These are phyloP conservation scores for Malus domestica DNA, from an alignment of 306 rosid species.

Conservation along the genomic window DNA sequence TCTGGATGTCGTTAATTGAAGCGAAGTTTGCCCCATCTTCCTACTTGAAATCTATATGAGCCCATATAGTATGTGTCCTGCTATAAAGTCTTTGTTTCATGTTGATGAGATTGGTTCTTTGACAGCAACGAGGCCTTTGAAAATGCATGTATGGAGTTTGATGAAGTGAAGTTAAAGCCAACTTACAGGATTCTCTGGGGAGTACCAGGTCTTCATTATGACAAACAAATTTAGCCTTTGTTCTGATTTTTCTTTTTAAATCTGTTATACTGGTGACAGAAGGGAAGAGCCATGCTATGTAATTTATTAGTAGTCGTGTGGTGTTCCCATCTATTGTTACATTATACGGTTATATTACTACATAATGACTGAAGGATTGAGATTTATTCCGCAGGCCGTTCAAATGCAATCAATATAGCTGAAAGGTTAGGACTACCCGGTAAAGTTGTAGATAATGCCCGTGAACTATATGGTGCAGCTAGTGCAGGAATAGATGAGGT, in stretches of 20 bases:
- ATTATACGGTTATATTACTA: neutral
- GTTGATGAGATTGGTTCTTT: constrained; percentile 22
- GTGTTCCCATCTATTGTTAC: neutral
- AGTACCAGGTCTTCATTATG: constrained; percentile 62
- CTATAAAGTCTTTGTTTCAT: constrained; percentile 18
- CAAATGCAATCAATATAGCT: constrained; percentile 85
- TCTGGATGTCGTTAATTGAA: neutral
- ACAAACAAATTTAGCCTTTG: constrained; percentile 4
- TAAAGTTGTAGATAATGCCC: constrained; percentile 56
- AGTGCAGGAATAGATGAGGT: constrained; percentile 98
- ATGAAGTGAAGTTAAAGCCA: constrained; percentile 90
- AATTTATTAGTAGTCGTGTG: neutral
- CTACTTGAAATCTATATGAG: neutral
- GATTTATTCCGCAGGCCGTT: constrained; percentile 56
- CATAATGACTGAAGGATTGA: constrained; percentile 1
- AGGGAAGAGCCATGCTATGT: neutral
- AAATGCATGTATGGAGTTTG: constrained; percentile 96
- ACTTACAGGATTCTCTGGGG: constrained; percentile 94
- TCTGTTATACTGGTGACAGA: neutral
- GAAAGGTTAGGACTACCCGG: constrained; percentile 84
- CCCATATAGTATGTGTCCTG: neutral
- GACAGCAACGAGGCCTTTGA: constrained; percentile 77
- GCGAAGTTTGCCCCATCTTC: neutral
- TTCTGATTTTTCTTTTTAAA: neutral
- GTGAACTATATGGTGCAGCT: constrained; percentile 74